These are phyloP conservation scores for Myriosclerotinia curreyana DNA, from an alignment of 2,329 filamentous ascomycete species.

Conservation along the genomic window DNA sequence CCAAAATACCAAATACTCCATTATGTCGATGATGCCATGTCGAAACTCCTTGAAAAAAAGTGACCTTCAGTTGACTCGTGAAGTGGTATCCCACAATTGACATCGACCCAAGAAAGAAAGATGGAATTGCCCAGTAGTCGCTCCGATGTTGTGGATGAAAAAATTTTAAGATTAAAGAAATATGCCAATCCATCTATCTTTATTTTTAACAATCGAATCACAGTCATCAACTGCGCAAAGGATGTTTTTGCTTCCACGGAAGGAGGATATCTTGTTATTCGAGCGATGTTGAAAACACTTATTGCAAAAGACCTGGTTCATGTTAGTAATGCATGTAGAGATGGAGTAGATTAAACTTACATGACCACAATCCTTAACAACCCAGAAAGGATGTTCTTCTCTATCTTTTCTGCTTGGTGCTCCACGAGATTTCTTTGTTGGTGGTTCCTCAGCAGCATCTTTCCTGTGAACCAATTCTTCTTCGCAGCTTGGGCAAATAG, in stretches of 20 bases:
- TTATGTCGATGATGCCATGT: slow-evolving; percentile 11
- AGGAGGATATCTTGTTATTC: slow-evolving; percentile 3
- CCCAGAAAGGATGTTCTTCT: slow-evolving; percentile 84
- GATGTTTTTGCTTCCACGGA: slow-evolving; percentile 18
- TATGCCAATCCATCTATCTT: slow-evolving; percentile 60
- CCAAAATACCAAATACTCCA: not conserved
- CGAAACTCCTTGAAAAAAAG: slow-evolving; percentile 8
- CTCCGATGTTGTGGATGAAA: not conserved
- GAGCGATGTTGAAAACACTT: slow-evolving; percentile 57
- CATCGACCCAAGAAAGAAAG: not conserved
- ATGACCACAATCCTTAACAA: slow-evolving; percentile 86
- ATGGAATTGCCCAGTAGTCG: not conserved
- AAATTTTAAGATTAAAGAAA: slow-evolving; percentile 41
- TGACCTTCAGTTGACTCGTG: not conserved
- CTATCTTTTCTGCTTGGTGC: slow-evolving; percentile 50
- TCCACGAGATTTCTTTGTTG: slow-evolving; percentile 46
- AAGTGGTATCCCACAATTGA: not conserved
- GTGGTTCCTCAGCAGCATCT: slow-evolving; percentile 31
- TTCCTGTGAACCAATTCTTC: slow-evolving; percentile 74
- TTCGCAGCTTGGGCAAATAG: slow-evolving; percentile 84
- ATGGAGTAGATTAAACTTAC: slow-evolving; percentile 51
- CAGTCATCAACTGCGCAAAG: slow-evolving; percentile 58
- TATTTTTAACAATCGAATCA: slow-evolving; percentile 50
- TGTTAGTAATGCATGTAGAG: slow-evolving; percentile 29
- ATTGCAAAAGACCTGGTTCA: slow-evolving; percentile 58